phyloP scores from a whole-genome alignment of 345 rosid species.

The Lepidium sativum region DNA sequence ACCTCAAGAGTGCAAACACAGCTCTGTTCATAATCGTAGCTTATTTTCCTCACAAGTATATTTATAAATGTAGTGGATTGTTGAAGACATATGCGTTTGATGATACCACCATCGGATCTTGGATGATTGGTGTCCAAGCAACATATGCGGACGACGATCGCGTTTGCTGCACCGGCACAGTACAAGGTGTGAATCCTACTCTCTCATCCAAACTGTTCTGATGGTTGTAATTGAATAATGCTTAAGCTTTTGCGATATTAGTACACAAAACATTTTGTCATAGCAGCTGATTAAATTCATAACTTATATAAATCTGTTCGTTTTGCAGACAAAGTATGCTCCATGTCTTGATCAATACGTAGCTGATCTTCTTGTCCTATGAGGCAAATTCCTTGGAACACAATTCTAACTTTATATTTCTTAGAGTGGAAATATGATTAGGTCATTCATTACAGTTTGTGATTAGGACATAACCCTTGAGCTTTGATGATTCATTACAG shows the following conservation, averaged over 20 bases:
- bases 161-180: slow-evolving; percentile 80
- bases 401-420: background rate
- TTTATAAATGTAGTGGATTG: slow-evolving; percentile 59
- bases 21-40: background rate
- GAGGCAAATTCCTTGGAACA: slow-evolving; percentile 10
- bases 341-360: slow-evolving; percentile 17
- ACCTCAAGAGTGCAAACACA: background rate
- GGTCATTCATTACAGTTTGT: slow-evolving; percentile 21
- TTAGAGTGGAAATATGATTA: slow-evolving; percentile 9
- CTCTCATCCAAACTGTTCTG: background rate
- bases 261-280: background rate
- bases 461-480: slow-evolving; percentile 13
- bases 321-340: slow-evolving; percentile 23
- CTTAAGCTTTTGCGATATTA: background rate
- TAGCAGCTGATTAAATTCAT: background rate
- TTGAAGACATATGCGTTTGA: slow-evolving; percentile 83
- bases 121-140: slow-evolving; percentile 94
- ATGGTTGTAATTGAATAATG: slow-evolving; percentile 1
- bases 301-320: background rate
- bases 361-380: background rate
- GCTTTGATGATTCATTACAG: background rate
- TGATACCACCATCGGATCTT: slow-evolving; percentile 82
- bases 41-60: background rate
- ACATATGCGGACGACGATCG: slow-evolving; percentile 85
- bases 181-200: slow-evolving; percentile 54